These are phyloP conservation scores for Leccinum arenicola DNA, from an alignment of 768 basidiomycete genomes.

Conservation along the genomic window DNA sequence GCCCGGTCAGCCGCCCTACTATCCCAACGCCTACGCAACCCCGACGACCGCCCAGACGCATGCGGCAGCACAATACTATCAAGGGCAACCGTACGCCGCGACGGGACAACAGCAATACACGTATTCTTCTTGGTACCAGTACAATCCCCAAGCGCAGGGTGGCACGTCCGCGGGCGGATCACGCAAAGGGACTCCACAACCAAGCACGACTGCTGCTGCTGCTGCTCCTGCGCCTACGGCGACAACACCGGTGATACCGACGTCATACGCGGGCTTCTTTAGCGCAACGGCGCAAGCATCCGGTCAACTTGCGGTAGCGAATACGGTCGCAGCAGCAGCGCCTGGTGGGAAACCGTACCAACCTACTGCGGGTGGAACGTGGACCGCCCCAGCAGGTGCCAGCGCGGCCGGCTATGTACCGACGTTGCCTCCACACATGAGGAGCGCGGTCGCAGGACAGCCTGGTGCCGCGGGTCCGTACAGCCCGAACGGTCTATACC, in stretches of 20 bases:
- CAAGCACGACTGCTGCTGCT: conserved; percentile 16
- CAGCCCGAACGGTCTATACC: conserved; percentile 20
- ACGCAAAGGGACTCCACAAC: conserved; percentile 46
- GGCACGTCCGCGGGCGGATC: conserved; percentile 27
- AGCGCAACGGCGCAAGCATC: conserved; percentile 27
- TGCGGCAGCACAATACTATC: conserved; percentile 33
- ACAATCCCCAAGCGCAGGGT: conserved; percentile 33
- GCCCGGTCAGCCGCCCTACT: conserved; percentile 34
- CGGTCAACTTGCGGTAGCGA: conserved; percentile 52
- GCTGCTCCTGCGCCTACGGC: conserved; percentile 25
- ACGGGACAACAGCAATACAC: conserved; percentile 40
- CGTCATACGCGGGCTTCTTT: conserved; percentile 43
- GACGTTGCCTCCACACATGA: conserved; percentile 43
- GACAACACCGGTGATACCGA: conserved; percentile 30
- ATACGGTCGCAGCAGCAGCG: conserved; percentile 41
- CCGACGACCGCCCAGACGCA: conserved; percentile 27
- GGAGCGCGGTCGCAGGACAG: conserved; percentile 26
- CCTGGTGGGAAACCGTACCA: conserved; percentile 31
- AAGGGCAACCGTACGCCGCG: conserved; percentile 34
- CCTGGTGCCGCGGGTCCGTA: conserved; percentile 19
- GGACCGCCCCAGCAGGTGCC: conserved; percentile 27
- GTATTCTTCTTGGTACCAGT: conserved; percentile 45
- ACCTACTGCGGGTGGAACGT: conserved; percentile 21
- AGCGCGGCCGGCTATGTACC: conserved; percentile 30
- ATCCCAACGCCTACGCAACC: conserved; percentile 28